Base-by-base conservation (phyloP, 257 asterid genomes). In the Solanum piurae region DNA sequence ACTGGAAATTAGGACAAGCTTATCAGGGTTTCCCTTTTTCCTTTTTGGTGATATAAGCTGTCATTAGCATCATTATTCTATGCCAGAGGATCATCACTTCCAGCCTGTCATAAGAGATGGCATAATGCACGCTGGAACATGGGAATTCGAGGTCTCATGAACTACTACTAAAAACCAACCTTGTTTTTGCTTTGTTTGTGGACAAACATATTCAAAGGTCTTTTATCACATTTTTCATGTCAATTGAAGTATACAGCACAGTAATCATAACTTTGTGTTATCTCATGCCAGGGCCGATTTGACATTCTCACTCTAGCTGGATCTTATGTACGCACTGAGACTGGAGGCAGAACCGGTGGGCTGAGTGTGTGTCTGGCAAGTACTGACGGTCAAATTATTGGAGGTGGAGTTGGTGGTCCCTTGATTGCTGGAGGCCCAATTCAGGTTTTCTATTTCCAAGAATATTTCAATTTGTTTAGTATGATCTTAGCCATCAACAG, bases 351-450 rank as follows among this genome's bases (percentile, higher is more conserved):
- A 91, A 88, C 91, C 6, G 96, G 96, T 20, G 95, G 96, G 42
- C 90, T 93, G 60, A 90, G 94, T 88, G 93, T 93, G 49, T 92
- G 95, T 89, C 89, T 93, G 79, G 91, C 95, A 38, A 89, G 92
- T 86, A 83, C 89, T 86, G 94, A 92, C 85, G 96, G 96, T n/a
- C 95, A 91, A 90, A 93, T 93, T 83, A 88, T 93, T 87, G 96
- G 96, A 58, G 96, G 96, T 36, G 94, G 96, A 58, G 91, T 93
- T n/a, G 95, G 93, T 42, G 96, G 95, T 73, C 95, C 96, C 74
- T 93, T 93, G 86, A 92, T 62, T 7, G 96, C 96, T 88, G 94
- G 94, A 12, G 95, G 95, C 68, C 96, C 94, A 6, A 87, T 93
- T 84, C 94, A 93, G 96, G 96, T 92, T 55, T 36, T 21, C 36